Evolutionary conservation across 139 green algal species (phyloP), one percentile per base, ranked within the genome.

Genomic region (Yamagishiella unicocca): DNA sequence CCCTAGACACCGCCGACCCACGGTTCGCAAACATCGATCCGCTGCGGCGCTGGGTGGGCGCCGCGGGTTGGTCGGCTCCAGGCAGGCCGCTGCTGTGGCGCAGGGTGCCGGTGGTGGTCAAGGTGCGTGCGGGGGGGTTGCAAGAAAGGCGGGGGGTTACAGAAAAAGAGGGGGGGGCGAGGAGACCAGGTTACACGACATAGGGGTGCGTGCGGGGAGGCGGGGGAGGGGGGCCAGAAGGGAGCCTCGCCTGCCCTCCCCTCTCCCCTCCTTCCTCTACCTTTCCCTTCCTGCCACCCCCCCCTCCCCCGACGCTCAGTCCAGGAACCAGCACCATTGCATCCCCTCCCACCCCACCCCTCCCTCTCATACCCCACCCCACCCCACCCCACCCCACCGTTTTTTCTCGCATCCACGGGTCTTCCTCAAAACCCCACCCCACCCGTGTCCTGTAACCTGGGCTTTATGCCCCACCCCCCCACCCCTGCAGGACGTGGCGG

Each of bases 401-500:
- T n/a, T n/a, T n/a, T n/a, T n/a, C n/a, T n/a, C n/a, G n/a, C n/a
- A n/a, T n/a, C n/a, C n/a, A n/a, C n/a, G n/a, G n/a, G n/a, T n/a
- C n/a, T n/a, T n/a, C n/a, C n/a, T n/a, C n/a, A n/a, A n/a, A n/a
- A 45, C 29, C 19, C 68, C 37, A 29, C 37, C 35, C 45, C 73
- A 40, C 45, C 50, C 73, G 2, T n/a, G 21, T 45, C 31, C 21
- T 17, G 27, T 24, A n/a, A n/a, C n/a, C n/a, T n/a, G n/a, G n/a
- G n/a, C n/a, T n/a, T n/a, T n/a, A n/a, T n/a, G n/a, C n/a, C n/a
- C n/a, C 67, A 31, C 67, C 67, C 76, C 35, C 38, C 9, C 35
- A 12, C 43, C 29, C 0, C 4, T 19, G 1, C 70, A 91, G 81
- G 92, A 95, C 70, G 92, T 95, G 29, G 92, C 92, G 14, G 92